Evolutionary conservation across 805 yeast species (phyloP), one percentile per base, ranked within the genome.

Genomic region (Kluyveromyces nonfermentans): DNA sequence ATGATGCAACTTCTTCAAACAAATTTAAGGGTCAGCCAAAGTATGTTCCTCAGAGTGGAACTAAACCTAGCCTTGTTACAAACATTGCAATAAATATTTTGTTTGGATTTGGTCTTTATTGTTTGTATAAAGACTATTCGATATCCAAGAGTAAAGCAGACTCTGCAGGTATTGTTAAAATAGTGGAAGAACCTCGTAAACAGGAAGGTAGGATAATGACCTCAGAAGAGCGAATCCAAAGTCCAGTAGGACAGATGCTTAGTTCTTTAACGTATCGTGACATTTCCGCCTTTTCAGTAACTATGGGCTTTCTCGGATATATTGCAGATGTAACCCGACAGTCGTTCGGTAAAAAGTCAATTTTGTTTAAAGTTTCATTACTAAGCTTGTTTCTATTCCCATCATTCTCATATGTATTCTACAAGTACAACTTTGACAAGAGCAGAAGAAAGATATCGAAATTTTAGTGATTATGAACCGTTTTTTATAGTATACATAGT

Each of bases 261-360:
- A 48, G 49, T 30, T 50, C 54, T 5, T 28, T 52, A 21, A 52
- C 55, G 1, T 54, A 50, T 35, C 45, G 54, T 10, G 58, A 54
- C 20, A 35, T 54, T 32, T 54, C 58, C 14, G 49, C 50, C 37
- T 46, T 48, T 22, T 31, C 51, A 7, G 47, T 54, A 16, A 54
- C 52, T 3, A 50, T 52, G 51, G 58, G 58, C 18, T 53, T 54
- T 31, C 37, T 52, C 31, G 49, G 53, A 12, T 55, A 52, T 35
- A 37, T 54, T 5, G 49, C 55, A 20, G 52, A 49, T 32, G 46
- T 47, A 22, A 46, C 55, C 4, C 53, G 48, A 33, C 44, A 49
- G 9, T 46, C 53, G 6, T 51, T 46, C 31, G 56, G 56, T 9
- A 51, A 42, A 25, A 45, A 43, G 30, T 54, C 58, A 10, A 22